Percentiles rank a stretch among this genome's conserved stretches.
These are phyloP conservation scores for Mortierella antarctica DNA, from an alignment of 192 early-diverging fungal genomes.

Conservation along the genomic window DNA sequence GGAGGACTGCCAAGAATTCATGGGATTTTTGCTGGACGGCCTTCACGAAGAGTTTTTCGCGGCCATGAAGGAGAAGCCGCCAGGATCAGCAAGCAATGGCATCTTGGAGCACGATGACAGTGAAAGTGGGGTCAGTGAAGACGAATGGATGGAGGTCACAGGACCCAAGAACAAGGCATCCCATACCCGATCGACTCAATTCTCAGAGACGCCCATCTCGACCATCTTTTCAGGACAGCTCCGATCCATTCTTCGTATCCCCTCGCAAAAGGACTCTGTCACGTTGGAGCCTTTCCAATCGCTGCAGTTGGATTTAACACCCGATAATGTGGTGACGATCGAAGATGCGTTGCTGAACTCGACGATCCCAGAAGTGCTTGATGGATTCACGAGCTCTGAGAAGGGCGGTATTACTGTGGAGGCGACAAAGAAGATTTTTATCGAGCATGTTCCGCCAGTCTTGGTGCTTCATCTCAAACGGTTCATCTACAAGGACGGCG, in stretches of 20 bases:
- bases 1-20: conserved; percentile 98
- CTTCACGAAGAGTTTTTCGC: conserved; percentile 90
- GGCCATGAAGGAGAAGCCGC: conserved; percentile 44
- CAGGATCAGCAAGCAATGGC: conserved; percentile 21
- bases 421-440: conserved; percentile 85
- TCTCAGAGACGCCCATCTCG: conserved; percentile 81
- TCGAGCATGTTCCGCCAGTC: conserved; percentile 89
- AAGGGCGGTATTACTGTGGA: conserved; percentile 39
- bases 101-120: conserved; percentile 21
- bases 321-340: conserved; percentile 77
- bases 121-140: conserved; percentile 52
- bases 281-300: conserved; percentile 90
- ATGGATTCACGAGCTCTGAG: conserved; percentile 77
- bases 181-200: conserved; percentile 73
- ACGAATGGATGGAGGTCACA: conserved; percentile 88
- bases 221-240: conserved; percentile 88
- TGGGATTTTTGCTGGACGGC: conserved; percentile 92
- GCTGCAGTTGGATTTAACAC: conserved; percentile 87
- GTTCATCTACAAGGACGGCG: conserved; percentile 86
- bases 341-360: conserved; percentile 88
- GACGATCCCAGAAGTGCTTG: conserved; percentile 80
- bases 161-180: conserved; percentile 85
- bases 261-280: conserved; percentile 80
- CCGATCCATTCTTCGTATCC: conserved; percentile 79
- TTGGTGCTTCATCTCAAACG: conserved; percentile 95